A percentile compares a stretch with the other conserved stretches of the same genome.
Evolutionary conservation across 139 green algal genomes (phyloP).

Genomic region (Diplosphaera chodatii): DNA sequence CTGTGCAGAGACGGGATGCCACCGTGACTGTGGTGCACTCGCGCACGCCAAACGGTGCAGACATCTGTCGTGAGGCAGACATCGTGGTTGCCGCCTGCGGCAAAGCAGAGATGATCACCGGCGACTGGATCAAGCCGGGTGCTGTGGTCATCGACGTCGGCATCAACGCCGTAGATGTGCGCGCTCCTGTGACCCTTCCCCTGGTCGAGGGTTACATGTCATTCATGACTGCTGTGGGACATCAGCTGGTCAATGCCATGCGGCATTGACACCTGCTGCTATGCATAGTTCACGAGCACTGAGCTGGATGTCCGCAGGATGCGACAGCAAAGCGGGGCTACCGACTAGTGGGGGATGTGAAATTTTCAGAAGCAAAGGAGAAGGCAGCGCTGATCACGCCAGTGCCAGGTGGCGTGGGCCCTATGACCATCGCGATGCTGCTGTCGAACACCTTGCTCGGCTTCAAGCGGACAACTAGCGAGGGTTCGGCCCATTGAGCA

Average conservation of each 20-base stretch:
- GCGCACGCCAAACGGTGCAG: slow-evolving; percentile 44
- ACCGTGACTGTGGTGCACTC: slow-evolving; percentile 39
- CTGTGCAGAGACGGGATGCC: slow-evolving; percentile 31
- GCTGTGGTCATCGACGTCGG: slow-evolving; percentile 68
- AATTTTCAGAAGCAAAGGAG: slow-evolving; percentile 54
- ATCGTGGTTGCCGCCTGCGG: slow-evolving; percentile 92
- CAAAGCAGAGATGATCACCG: slow-evolving; percentile 76
- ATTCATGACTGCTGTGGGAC: too few species aligned
- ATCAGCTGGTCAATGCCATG: too few species aligned
- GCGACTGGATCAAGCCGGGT: slow-evolving; percentile 69
- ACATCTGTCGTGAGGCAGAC: slow-evolving; percentile 77
- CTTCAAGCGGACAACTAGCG: slow-evolving; percentile 1
- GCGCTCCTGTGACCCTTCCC: neutral
- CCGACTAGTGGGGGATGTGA: slow-evolving; percentile 75
- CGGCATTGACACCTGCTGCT: too few species aligned
- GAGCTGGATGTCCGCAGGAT: too few species aligned
- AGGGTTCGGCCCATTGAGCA: too few species aligned
- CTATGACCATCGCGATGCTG: slow-evolving; percentile 90
- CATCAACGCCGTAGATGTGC: slow-evolving; percentile 57
- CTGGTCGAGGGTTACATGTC: too few species aligned
- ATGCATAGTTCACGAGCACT: too few species aligned
- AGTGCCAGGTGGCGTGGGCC: slow-evolving; percentile 84
- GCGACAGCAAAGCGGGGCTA: slow-evolving; percentile 42
- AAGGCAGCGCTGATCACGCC: slow-evolving; percentile 70
- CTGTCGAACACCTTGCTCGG: slow-evolving; percentile 67